Conservation (phyloP, 495 filamentous ascomycete species). For the Penicillium canescens region DNA sequence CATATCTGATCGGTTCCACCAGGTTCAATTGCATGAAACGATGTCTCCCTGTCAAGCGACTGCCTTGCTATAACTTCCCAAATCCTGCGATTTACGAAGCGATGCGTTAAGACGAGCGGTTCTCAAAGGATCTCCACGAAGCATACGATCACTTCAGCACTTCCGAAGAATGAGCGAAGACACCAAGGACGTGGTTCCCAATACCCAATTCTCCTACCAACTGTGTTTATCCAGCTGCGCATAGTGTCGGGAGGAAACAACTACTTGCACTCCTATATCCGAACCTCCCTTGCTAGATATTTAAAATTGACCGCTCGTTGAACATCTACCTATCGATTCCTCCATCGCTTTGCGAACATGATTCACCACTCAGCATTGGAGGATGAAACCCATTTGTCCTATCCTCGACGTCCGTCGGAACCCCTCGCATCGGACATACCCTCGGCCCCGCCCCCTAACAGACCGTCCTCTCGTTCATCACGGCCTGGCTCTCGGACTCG, state of each 20-base stretch:
- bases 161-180: conserved; percentile 19
- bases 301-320: too few relatives aligned
- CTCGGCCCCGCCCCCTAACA: conserved; percentile 13
- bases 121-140: background rate
- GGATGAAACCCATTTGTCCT: conserved; percentile 26
- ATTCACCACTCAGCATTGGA: conserved; percentile 30
- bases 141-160: conserved; percentile 1
- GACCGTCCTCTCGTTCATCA: conserved; percentile 23
- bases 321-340: background rate
- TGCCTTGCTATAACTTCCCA: conserved; percentile 14
- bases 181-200: background rate
- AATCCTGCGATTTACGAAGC: conserved; percentile 5
- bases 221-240: background rate
- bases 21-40: conserved; percentile 16
- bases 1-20: conserved; percentile 1
- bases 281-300: too few relatives aligned
- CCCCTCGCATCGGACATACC: conserved; percentile 16
- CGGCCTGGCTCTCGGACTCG: conserved; percentile 23
- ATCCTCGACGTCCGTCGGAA: conserved; percentile 22
- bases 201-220: conserved; percentile 2
- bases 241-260: background rate
- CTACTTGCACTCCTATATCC: too few relatives aligned
- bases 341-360: conserved; percentile 16
- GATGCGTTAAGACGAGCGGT: conserved; percentile 14
- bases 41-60: conserved; percentile 12